phyloP scores from a whole-genome alignment of 2,329 filamentous ascomycete species.

The Aaosphaeria pasadenensis region DNA sequence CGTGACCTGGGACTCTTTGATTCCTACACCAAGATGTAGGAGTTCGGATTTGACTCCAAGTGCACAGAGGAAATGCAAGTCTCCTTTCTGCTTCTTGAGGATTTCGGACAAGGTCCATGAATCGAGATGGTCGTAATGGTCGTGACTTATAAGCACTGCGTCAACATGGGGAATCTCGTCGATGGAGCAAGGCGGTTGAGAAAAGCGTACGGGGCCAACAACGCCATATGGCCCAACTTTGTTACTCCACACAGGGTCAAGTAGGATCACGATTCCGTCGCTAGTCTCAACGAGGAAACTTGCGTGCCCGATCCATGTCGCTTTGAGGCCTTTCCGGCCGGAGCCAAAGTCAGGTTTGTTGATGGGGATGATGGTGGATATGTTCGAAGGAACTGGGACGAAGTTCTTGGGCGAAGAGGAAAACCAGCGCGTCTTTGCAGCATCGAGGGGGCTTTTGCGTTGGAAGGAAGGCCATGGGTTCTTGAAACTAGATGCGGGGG shows the following conservation, averaged over 20 bases:
- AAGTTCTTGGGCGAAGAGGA: slow-evolving; percentile 40
- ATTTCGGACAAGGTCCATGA: slow-evolving; percentile 43
- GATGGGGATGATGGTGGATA: slow-evolving; percentile 42
- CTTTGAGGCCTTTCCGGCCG: slow-evolving; percentile 32
- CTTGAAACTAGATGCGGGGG: slow-evolving; percentile 44
- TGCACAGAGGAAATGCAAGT: slow-evolving; percentile 43
- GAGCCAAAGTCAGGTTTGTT: slow-evolving; percentile 37
- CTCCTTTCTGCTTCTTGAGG: slow-evolving; percentile 34
- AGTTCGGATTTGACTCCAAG: slow-evolving; percentile 40
- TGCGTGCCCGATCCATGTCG: slow-evolving; percentile 53
- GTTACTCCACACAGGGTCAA: slow-evolving; percentile 54
- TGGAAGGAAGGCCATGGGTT: slow-evolving; percentile 51
- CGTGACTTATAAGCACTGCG: slow-evolving; percentile 52
- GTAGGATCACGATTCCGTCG: slow-evolving; percentile 42
- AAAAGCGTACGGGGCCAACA: slow-evolving; percentile 52
- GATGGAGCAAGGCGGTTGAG: slow-evolving; percentile 49
- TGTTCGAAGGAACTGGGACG: slow-evolving; percentile 44
- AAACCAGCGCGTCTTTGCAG: slow-evolving; percentile 37
- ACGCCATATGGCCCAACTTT: slow-evolving; percentile 47
- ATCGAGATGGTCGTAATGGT: slow-evolving; percentile 58
- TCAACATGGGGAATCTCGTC: slow-evolving; percentile 53
- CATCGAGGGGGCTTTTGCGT: slow-evolving; percentile 16
- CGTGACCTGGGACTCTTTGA: slow-evolving; percentile 39
- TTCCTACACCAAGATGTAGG: slow-evolving; percentile 35
- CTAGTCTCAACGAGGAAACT: slow-evolving; percentile 49